Conservation (phyloP, 176 grass and related monocot genomes). For the Phragmites australis region DNA sequence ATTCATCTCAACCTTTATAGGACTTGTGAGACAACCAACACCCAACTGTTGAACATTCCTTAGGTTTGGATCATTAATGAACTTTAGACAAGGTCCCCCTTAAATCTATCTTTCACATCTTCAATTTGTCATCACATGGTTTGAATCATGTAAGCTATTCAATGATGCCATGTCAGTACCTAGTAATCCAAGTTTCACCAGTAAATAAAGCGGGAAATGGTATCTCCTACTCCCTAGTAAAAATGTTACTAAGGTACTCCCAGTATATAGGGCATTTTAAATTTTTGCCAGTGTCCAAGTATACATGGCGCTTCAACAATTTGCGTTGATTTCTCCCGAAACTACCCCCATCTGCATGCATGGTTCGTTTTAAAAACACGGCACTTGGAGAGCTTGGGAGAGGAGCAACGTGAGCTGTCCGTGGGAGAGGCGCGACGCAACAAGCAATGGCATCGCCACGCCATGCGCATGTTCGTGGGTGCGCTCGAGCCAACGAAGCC, state of each 20-base stretch:
- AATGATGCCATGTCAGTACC: neutral
- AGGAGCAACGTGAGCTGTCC: too few species aligned
- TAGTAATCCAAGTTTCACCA: neutral
- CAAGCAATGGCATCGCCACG: too few species aligned
- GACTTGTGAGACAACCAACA: neutral
- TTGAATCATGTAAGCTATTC: neutral
- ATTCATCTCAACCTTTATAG: conserved; percentile 8
- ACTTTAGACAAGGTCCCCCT: conserved; percentile 8
- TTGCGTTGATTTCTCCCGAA: too few species aligned
- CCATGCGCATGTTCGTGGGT: too few species aligned
- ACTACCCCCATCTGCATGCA: too few species aligned
- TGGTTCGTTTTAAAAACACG: too few species aligned
- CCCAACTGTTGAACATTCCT: conserved; percentile 25
- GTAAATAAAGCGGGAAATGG: neutral
- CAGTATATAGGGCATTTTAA: too few species aligned
- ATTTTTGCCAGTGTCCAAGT: too few species aligned
- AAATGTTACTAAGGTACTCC: neutral
- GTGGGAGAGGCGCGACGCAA: too few species aligned
- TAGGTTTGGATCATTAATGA: conserved; percentile 37
- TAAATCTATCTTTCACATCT: neutral
- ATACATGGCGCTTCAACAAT: too few species aligned
- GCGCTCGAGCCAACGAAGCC: too few species aligned
- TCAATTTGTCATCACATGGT: neutral
- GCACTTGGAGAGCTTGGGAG: too few species aligned
- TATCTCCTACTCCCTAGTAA: neutral